A percentile compares a stretch with the other conserved stretches of the same genome.
Evolutionary conservation across 257 asterid genomes (phyloP).

Genomic region (Nicotiana otophora): DNA sequence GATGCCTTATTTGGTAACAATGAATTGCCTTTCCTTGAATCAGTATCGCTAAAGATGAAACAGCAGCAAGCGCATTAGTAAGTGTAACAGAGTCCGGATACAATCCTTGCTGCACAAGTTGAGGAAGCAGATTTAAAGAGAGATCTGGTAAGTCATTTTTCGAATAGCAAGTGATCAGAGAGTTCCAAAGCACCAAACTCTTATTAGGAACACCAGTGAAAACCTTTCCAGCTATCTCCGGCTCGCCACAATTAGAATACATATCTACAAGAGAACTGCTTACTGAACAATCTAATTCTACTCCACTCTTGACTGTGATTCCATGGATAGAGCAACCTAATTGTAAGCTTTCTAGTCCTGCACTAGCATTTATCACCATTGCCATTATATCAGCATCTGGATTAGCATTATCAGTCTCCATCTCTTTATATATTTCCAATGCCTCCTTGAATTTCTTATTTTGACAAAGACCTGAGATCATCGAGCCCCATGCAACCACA

Average conservation of each 20-base stretch:
- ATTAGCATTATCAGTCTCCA: conserved; percentile 46
- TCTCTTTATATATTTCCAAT: conserved; percentile 39
- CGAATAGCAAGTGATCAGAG: conserved; percentile 59
- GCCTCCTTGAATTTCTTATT: conserved; percentile 45
- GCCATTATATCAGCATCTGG: conserved; percentile 53
- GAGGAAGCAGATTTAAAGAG: conserved; percentile 56
- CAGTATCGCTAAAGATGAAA: conserved; percentile 61
- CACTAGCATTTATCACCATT: conserved; percentile 41
- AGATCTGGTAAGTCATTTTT: conserved; percentile 50
- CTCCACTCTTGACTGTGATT: conserved; percentile 49
- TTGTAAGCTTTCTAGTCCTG: conserved; percentile 24
- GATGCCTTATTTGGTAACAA: conserved; percentile 43
- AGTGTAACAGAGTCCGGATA: conserved; percentile 53
- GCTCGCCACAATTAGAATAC: conserved; percentile 53
- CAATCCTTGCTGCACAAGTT: conserved; percentile 44
- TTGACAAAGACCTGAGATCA: conserved; percentile 56
- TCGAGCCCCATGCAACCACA: conserved; percentile 81
- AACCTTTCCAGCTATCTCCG: conserved; percentile 38
- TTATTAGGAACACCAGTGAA: conserved; percentile 40
- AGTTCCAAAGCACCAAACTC: conserved; percentile 78
- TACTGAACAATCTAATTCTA: conserved; percentile 45
- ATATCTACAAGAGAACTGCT: conserved; percentile 61
- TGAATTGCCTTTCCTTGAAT: conserved; percentile 68
- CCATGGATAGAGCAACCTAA: conserved; percentile 62
- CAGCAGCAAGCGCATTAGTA: conserved; percentile 54